These are phyloP conservation scores for Ustilago loliicola DNA, from an alignment of 1,284 basidiomycete species.

Conservation along the genomic window DNA sequence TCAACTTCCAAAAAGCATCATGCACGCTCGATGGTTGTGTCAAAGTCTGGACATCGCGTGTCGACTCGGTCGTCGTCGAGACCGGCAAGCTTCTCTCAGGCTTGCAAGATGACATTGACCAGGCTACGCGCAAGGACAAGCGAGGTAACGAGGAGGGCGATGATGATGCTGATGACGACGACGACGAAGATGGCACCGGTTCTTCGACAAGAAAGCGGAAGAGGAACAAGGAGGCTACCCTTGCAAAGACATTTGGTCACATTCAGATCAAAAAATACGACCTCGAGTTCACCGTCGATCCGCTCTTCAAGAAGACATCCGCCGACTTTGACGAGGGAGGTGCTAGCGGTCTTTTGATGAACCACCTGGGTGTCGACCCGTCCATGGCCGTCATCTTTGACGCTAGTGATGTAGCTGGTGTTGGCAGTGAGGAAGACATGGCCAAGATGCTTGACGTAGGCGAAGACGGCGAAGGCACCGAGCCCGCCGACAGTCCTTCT, in stretches of 20 bases:
- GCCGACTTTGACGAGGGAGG: constrained; percentile 99
- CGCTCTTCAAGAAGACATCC: constrained; percentile 95
- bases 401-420: constrained; percentile 87
- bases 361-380: constrained; percentile 79
- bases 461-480: constrained; percentile 30
- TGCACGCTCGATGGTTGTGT: constrained; percentile 98
- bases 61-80: constrained; percentile 96
- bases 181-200: constrained; percentile 76
- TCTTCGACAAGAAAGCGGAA: constrained; percentile 73
- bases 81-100: constrained; percentile 95
- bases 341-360: constrained; percentile 79
- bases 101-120: constrained; percentile 76
- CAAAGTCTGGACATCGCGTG: constrained; percentile 98
- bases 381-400: constrained; percentile 93
- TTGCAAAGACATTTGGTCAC: constrained; percentile 74
- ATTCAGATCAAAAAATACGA: constrained; percentile 82
- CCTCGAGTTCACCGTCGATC: constrained; percentile 91
- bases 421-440: constrained; percentile 78
- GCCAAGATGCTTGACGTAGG: constrained; percentile 39
- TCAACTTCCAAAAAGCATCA: constrained; percentile 98
- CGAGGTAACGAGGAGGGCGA: constrained; percentile 71
- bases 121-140: constrained; percentile 41
- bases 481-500: constrained; percentile 18
- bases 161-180: constrained; percentile 71
- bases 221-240: constrained; percentile 65